Evolutionary conservation across 345 rosid species (phyloP).

Genomic region (Anastatica hierochuntica): DNA sequence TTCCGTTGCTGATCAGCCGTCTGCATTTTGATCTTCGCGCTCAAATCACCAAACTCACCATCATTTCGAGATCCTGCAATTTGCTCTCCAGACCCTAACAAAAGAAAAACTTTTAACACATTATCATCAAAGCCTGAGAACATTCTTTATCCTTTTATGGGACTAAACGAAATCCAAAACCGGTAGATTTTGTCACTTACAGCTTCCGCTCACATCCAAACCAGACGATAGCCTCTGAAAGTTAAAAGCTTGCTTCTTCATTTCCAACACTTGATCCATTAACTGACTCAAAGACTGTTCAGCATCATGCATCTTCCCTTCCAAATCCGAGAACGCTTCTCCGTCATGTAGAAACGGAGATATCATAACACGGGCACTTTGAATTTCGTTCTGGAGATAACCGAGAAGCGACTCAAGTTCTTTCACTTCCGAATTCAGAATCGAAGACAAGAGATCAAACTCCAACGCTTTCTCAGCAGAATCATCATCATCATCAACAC

Average conservation of each 20-base stretch:
- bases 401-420: constrained; percentile 44
- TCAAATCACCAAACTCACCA: constrained; percentile 30
- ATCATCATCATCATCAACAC: constrained; percentile 15
- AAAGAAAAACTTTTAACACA: constrained; percentile 2
- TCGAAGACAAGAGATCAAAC: constrained; percentile 57
- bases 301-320: constrained; percentile 48
- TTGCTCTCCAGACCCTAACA: constrained; percentile 40
- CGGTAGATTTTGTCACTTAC: constrained; percentile 32
- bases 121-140: too few species aligned
- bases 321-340: constrained; percentile 36
- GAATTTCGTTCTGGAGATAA: constrained; percentile 30
- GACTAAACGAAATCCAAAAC: not conserved
- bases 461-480: constrained; percentile 48
- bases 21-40: constrained; percentile 53
- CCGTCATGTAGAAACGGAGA: constrained; percentile 42
- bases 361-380: constrained; percentile 29
- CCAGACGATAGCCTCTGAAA: constrained; percentile 45
- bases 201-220: constrained; percentile 30
- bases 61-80: constrained; percentile 25
- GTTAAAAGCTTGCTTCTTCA: constrained; percentile 48
- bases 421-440: constrained; percentile 54
- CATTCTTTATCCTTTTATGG: too few species aligned
- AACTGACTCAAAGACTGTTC: constrained; percentile 47
- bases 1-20: constrained; percentile 76
- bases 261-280: constrained; percentile 50